phyloP scores from a whole-genome alignment of 306 rosid species.

The Leucaena leucocephala region DNA sequence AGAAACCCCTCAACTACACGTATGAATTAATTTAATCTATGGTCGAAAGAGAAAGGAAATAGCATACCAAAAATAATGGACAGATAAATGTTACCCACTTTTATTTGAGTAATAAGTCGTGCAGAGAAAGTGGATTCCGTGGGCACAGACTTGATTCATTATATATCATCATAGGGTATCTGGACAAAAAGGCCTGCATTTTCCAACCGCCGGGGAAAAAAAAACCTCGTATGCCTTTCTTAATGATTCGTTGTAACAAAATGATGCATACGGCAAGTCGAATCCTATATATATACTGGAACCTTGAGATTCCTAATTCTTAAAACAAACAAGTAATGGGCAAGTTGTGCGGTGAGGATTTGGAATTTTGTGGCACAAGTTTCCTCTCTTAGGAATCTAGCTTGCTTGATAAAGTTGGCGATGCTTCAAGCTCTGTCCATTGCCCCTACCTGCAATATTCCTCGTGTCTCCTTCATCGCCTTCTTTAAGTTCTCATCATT shows the following conservation, averaged over 20 bases:
- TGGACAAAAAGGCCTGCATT: too few species aligned
- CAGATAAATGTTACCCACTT: slow-evolving; percentile 35
- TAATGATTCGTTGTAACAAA: too few species aligned
- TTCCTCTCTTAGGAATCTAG: slow-evolving; percentile 34
- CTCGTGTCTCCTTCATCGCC: not conserved
- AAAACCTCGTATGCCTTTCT: too few species aligned
- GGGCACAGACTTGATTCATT: not conserved
- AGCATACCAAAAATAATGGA: slow-evolving; percentile 32
- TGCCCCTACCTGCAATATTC: slow-evolving; percentile 27
- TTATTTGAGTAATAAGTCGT: slow-evolving; percentile 30
- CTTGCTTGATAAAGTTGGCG: slow-evolving; percentile 19
- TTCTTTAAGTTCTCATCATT: not conserved
- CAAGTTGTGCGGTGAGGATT: slow-evolving; percentile 42
- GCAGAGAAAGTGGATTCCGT: slow-evolving; percentile 41
- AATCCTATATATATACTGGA: slow-evolving; percentile 18
- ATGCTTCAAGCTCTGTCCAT: slow-evolving; percentile 33
- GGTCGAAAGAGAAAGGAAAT: not conserved
- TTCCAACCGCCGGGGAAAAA: too few species aligned
- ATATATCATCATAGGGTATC: too few species aligned
- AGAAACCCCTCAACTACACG: slow-evolving; percentile 15
- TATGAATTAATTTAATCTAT: not conserved
- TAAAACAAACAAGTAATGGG: not conserved
- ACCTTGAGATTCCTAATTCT: slow-evolving; percentile 18
- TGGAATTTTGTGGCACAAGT: slow-evolving; percentile 25
- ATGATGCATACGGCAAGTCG: slow-evolving; percentile 22